Base-by-base conservation (phyloP, 352 stramenopile species). In the Pythium rhizo-oryzae region DNA sequence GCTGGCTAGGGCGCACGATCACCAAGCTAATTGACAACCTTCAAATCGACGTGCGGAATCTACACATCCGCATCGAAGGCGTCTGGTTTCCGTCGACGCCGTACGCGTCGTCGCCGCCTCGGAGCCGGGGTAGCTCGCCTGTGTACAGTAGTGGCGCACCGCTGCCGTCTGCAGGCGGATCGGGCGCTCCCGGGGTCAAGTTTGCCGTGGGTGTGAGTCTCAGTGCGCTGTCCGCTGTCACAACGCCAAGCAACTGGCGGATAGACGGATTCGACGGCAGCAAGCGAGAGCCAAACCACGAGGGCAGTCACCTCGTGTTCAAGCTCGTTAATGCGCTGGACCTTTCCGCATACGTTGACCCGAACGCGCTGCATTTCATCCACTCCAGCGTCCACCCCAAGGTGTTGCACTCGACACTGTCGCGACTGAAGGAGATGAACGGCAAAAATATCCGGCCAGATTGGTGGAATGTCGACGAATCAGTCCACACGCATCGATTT, bases 21-120 rank as follows among this genome's bases (percentile, higher is more conserved):
- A 95, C 89, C 12, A 94, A 95, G 58, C 79, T 97, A 41, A 97
- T 97, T 67, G 89, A 97, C 72, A 97, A 97, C 58, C 68, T 97
- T 23, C 89, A 97, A 76, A 82, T 97, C 55, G 88, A 97, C 58
- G 84, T 97, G 16, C 76, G 87, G 5, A 97, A 97, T 61, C 68
- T 96, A 9, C 89, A 97, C 63, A 89, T 97, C 51, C 84, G 89
- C 33, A 86, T 96, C 33, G 89, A 97, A 71, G 88, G 88, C 47
- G 58, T 78, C 23, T 95, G 86, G 85, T 77, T 67, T 41, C 84
- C 85, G 15, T 75, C 78, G 1, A 51, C 79, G 16, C 62, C 68
- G 41, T 70, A 67, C 25, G 15, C 52, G 37, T 71, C 74, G 12
- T 39, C 67, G 0, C 49, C 72, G 11, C 71, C 57, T 30, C 71